These are phyloP conservation scores for Aspergillus ochraceus DNA, from an alignment of 2,329 filamentous ascomycete genomes.

Conservation along the genomic window DNA sequence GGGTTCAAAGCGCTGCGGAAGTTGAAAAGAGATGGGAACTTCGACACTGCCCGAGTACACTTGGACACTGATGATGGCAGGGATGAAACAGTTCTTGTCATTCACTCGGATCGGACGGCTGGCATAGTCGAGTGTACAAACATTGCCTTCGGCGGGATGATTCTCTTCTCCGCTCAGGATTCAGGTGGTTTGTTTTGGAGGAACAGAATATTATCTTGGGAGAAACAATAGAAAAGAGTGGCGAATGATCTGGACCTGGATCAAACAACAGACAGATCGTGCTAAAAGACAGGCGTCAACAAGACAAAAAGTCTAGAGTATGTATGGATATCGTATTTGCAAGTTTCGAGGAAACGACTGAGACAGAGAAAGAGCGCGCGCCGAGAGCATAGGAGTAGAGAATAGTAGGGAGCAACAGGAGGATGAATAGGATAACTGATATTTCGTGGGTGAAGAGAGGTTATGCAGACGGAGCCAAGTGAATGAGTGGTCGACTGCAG, in stretches of 20 bases:
- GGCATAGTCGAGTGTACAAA: background rate
- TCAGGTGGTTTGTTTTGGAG: background rate
- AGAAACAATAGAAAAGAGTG: background rate
- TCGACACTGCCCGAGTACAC: constrained; percentile 1
- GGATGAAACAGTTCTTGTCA: background rate
- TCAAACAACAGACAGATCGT: background rate
- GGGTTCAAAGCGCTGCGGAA: background rate
- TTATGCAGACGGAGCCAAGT: background rate
- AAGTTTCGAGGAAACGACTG: background rate
- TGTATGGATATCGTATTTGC: background rate
- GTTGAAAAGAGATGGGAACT: background rate
- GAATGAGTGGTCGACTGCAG: background rate
- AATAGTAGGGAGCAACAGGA: background rate
- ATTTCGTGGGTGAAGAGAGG: background rate
- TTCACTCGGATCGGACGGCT: background rate
- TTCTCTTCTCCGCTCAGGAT: background rate
- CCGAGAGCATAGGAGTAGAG: background rate
- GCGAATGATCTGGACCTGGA: background rate
- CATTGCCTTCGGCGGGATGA: background rate
- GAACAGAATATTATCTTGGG: background rate
- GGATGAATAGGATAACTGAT: background rate
- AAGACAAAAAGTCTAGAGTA: background rate
- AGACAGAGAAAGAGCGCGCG: no score
- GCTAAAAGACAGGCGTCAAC: background rate
- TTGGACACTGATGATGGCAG: background rate